These are phyloP conservation scores for Boletus sp. DNA, from an alignment of 768 basidiomycete species.

Conservation along the genomic window DNA sequence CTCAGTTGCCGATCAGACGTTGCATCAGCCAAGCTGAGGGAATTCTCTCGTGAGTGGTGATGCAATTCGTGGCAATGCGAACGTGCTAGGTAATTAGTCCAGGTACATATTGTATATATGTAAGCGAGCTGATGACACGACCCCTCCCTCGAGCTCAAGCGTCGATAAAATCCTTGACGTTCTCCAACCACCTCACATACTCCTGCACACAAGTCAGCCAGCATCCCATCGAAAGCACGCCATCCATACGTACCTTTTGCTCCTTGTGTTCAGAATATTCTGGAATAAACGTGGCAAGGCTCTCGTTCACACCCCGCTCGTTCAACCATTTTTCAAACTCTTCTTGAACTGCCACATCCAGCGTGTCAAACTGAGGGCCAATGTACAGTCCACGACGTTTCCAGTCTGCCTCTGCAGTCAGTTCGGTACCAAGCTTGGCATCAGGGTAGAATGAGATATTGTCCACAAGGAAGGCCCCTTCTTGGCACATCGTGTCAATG, in stretches of 20 bases:
- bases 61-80: constrained; percentile 17
- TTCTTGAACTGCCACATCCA: constrained; percentile 84
- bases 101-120: background rate
- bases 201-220: constrained; percentile 50
- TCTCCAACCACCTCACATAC: constrained; percentile 85
- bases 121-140: background rate
- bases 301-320: constrained; percentile 86
- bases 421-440: constrained; percentile 62
- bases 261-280: constrained; percentile 90
- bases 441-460: constrained; percentile 86
- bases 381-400: constrained; percentile 88
- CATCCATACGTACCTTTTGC: constrained; percentile 61
- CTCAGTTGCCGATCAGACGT: background rate
- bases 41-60: constrained; percentile 19
- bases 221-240: background rate
- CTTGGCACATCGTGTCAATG: constrained; percentile 75
- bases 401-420: constrained; percentile 91
- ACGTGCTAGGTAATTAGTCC: constrained; percentile 3
- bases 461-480: constrained; percentile 80
- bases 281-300: constrained; percentile 80
- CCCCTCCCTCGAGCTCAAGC: constrained; percentile 30
- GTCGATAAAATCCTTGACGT: constrained; percentile 81
- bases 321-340: constrained; percentile 87
- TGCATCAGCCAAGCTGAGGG: background rate
- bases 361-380: constrained; percentile 91